Evolutionary conservation across 208 protist species (phyloP), one percentile per base, ranked within the genome.

Genomic region (Acanthamoeba castellanii): DNA sequence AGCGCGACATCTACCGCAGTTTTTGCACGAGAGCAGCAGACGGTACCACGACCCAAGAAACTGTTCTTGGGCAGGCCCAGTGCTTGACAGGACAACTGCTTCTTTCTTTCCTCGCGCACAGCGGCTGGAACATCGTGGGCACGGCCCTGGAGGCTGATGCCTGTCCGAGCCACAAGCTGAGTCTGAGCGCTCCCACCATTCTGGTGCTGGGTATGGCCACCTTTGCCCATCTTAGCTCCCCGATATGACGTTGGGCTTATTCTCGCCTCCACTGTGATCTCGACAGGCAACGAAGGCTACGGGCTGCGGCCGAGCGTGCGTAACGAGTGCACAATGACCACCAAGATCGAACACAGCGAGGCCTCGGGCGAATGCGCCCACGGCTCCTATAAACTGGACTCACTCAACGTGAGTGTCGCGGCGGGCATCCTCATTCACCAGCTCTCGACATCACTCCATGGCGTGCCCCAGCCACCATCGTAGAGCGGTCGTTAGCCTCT

Each of bases 341-440:
- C 59, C 20, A 3, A 90, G 55, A 90, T 90, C 37, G 74, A 84
- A 11, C 20, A 32, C n/a, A 32, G 64, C 50, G 76, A 7, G 42
- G 20, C 34, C 6, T 3, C 4, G 42, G 76, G 42, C 2, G 8
- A 37, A n/a, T 3, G 6, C 76, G 4, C 30, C 55, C 20, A 13
- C 34, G 47, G 76, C 14, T 2, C 47, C 27, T 84, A 84, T n/a
- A 11, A 90, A 25, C n/a, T 90, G 57, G 84, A 90, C 84, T 90
- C 84, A 14, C 84, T 90, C 55, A 90, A 90, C 52, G 84, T 90
- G 47, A 90, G 84, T 27, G 84, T 90, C 13, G 84, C 84, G 6
- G 59, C 84, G 3, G 84, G 84, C 84, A 45, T 90, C 3, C 84
- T 90, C 22, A 34, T 90, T 11, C 59, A 72, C 52, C 84, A 90